Percentiles rank a stretch among this genome's conserved stretches.
Conservation (phyloP, 1,284 basidiomycete genomes). For the Ceratobasidium sp. region DNA sequence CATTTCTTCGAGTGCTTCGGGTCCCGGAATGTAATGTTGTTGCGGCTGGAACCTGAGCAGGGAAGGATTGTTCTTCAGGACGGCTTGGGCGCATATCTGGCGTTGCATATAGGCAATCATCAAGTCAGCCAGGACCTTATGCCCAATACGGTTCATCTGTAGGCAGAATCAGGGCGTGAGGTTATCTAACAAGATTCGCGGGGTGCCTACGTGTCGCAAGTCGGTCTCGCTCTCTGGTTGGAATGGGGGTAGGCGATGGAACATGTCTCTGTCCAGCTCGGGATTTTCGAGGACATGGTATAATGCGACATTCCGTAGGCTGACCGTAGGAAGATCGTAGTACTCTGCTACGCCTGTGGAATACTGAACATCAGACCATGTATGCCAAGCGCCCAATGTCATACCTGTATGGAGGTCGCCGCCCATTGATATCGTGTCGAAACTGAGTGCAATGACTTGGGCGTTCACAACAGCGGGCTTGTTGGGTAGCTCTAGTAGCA, state of each 20-base stretch:
- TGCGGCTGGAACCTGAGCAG: slow-evolving; percentile 38
- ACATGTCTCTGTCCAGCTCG: slow-evolving; percentile 36
- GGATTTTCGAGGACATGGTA: slow-evolving; percentile 40
- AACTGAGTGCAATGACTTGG: slow-evolving; percentile 41
- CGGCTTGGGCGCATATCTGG: slow-evolving; percentile 50
- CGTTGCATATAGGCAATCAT: slow-evolving; percentile 51
- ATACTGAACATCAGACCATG: background rate
- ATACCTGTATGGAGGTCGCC: slow-evolving; percentile 43
- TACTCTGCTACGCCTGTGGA: slow-evolving; percentile 41
- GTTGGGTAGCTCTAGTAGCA: slow-evolving; percentile 40
- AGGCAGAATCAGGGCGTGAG: background rate
- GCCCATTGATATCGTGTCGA: slow-evolving; percentile 41
- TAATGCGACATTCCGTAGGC: slow-evolving; percentile 41
- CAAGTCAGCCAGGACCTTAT: slow-evolving; percentile 48
- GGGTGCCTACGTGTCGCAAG: slow-evolving; percentile 41
- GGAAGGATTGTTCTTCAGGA: slow-evolving; percentile 47
- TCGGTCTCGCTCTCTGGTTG: slow-evolving; percentile 36
- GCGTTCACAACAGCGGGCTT: slow-evolving; percentile 43
- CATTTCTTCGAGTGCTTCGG: slow-evolving; percentile 46
- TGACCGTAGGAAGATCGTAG: slow-evolving; percentile 42
- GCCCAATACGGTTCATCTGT: slow-evolving; percentile 41
- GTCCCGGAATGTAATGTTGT: slow-evolving; percentile 47
- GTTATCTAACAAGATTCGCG: background rate
- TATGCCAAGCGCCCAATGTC: background rate
- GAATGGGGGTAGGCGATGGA: slow-evolving; percentile 36